These are phyloP conservation scores for Cupressus sempervirens DNA, from an alignment of 75 land plant species.

Conservation along the genomic window DNA sequence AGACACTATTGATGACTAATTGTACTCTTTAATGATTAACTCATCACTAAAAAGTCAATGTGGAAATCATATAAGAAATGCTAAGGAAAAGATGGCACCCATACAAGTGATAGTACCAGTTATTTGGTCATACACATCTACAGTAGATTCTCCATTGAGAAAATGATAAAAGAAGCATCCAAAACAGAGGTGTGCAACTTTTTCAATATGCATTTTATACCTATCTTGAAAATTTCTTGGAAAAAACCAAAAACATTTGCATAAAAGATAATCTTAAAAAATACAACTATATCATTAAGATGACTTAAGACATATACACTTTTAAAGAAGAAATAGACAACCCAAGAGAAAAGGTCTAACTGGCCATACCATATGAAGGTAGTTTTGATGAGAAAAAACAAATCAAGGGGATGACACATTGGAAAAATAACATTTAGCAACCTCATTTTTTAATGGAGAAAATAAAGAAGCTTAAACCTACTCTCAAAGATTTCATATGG, in stretches of 20 bases:
- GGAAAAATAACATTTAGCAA: not conserved
- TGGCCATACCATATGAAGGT: not conserved
- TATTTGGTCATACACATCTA: conserved; percentile 91
- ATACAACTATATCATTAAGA: not conserved
- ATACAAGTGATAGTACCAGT: conserved; percentile 42
- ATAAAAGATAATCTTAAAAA: not conserved
- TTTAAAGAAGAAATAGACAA: not conserved
- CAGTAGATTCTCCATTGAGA: conserved; percentile 95
- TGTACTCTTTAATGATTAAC: not conserved
- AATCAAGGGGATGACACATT: not conserved
- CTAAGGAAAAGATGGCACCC: not conserved
- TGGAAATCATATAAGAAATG: not conserved
- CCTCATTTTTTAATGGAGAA: not conserved
- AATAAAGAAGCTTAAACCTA: not conserved
- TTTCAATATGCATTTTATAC: conserved; percentile 56
- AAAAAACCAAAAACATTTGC: not conserved
- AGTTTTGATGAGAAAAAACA: not conserved
- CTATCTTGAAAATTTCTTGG: conserved; percentile 62
- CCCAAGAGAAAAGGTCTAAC: not conserved
- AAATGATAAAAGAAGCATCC: conserved; percentile 89
- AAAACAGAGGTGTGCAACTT: conserved; percentile 51
- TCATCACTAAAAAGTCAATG: not conserved
- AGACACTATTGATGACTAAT: not conserved
- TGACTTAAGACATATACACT: not conserved
- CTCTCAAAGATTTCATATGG: too few relatives aligned